These are phyloP conservation scores for Pseudodiploospora longispora DNA, from an alignment of 2,329 filamentous ascomycete genomes.

Conservation along the genomic window DNA sequence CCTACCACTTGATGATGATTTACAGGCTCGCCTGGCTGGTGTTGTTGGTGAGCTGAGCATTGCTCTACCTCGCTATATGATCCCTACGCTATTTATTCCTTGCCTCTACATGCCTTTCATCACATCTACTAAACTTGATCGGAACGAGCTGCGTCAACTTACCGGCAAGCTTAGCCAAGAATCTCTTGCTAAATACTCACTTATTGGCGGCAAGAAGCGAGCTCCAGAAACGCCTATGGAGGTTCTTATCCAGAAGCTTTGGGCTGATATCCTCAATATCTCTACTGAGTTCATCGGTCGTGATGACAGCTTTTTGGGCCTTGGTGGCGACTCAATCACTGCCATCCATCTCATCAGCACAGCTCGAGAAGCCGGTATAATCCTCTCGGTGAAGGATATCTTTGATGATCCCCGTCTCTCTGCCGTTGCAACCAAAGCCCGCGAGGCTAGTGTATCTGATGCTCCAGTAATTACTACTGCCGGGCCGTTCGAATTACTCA, in stretches of 20 bases:
- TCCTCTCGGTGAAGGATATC: constrained; percentile 1
- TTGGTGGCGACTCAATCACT: constrained; percentile 34
- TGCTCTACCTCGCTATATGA: constrained; percentile 12
- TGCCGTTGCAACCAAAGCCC: constrained; percentile 1
- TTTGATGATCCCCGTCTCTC: constrained; percentile 3
- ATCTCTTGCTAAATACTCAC: constrained; percentile 2
- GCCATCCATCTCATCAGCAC: constrained; percentile 35
- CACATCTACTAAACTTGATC: constrained; percentile 11
- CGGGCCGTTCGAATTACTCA: constrained; percentile 2
- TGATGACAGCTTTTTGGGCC: constrained; percentile 9
- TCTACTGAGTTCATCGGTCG: constrained; percentile 18
- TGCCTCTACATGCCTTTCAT: constrained; percentile 11
- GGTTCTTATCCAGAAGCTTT: constrained; percentile 14
- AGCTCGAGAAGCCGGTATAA: constrained; percentile 18
- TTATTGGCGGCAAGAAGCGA: constrained; percentile 1
- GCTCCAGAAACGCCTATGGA: constrained; percentile 11
- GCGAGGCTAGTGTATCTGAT: not conserved
- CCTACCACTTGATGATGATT: constrained; percentile 2
- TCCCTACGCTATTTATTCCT: constrained; percentile 12
- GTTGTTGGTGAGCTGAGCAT: constrained; percentile 1
- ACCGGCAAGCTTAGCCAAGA: constrained; percentile 2
- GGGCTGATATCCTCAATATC: constrained; percentile 22
- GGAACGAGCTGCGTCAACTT: constrained; percentile 2
- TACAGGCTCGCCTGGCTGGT: not conserved
- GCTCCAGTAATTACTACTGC: not conserved